Evolutionary conservation across 768 basidiomycete genomes (phyloP), one percentile per base, ranked within the genome.

Genomic region (Neoboletus brunneissimus): DNA sequence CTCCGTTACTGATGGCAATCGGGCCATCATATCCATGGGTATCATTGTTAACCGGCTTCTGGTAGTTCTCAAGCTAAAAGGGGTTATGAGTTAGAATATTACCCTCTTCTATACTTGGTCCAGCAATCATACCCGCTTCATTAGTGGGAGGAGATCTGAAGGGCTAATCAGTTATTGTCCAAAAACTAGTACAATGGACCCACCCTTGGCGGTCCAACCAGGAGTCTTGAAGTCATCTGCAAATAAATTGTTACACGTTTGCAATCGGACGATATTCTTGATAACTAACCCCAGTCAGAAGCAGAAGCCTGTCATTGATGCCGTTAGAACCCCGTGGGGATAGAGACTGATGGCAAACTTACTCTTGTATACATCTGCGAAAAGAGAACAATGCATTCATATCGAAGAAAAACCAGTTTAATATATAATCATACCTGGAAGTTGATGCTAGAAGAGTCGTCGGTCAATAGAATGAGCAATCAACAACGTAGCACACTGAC

Each of bases 1-100:
- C 85, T 61, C 87, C 86, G 58, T 87, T 86, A 60, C 81, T 82
- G 67, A 88, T 87, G 15, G 85, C 84, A 53, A 89, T 85, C n/a
- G 87, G 86, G 5, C 87, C 87, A 55, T 84, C 80, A 59, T 87
- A 87, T 41, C 86, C 87, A 67, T 88, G 86, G 3, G 79, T 82
- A 55, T 84, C 74, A 67, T 83, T 87, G 74, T 86, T 86, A 25
- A 68, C 71, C 1, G 87, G 85, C 72, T 87, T 87, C 77, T 88
- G 87, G 68, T 89, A 88, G 74, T 87, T 86, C 78, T 88, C 86
- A 53, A 88, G 74, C 80, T 85, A 61, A 44, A 52, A 16, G 3
- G n/a, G 25, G 27, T 22, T 1, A 35, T 16, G 22, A 18, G 20
- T 58, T 22, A 25, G 43, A 53, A 20, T 11, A 20, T 40, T 27